A percentile compares a stretch with the other conserved stretches of the same genome.
Conservation (phyloP, 1,139 yeast species). For the Candida freyschussii region DNA sequence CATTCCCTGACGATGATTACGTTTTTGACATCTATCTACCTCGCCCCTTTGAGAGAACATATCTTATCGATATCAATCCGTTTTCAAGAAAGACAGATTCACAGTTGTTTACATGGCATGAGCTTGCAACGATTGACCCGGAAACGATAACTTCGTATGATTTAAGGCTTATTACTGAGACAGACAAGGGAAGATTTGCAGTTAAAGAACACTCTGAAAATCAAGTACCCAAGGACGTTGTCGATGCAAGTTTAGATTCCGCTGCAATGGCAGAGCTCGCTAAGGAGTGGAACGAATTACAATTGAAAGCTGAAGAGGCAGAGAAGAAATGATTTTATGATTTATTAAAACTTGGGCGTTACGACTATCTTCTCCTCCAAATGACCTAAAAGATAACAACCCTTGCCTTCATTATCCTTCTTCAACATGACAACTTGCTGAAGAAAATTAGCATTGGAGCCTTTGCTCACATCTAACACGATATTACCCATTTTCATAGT, state of each 20-base stretch:
- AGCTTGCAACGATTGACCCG: constrained; percentile 40
- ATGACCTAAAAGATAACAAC: constrained; percentile 57
- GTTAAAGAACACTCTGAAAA: constrained; percentile 82
- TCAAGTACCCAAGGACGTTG: constrained; percentile 86
- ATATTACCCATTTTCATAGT: constrained; percentile 71
- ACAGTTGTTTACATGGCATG: constrained; percentile 79
- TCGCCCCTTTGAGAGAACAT: constrained; percentile 59
- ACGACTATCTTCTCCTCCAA: constrained; percentile 41
- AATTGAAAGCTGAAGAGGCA: constrained; percentile 25
- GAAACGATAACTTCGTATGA: constrained; percentile 37
- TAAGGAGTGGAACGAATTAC: constrained; percentile 48
- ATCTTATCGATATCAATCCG: constrained; percentile 81
- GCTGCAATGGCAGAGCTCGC: constrained; percentile 61
- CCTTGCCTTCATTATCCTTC: constrained; percentile 35
- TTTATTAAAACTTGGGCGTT: constrained; percentile 33
- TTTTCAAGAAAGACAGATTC: constrained; percentile 75
- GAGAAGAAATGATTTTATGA: not conserved
- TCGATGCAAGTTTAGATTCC: constrained; percentile 73
- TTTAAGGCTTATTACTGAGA: constrained; percentile 64
- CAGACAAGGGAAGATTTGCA: constrained; percentile 69
- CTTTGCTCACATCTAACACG: constrained; percentile 64
- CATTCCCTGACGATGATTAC: constrained; percentile 52
- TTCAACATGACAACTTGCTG: constrained; percentile 63
- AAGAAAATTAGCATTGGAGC: constrained; percentile 66
- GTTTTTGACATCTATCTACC: constrained; percentile 83